Percentiles rank a stretch among this genome's conserved stretches.
phyloP scores from a whole-genome alignment of 2,329 filamentous ascomycete genomes.

The Monilinia fructigena region DNA sequence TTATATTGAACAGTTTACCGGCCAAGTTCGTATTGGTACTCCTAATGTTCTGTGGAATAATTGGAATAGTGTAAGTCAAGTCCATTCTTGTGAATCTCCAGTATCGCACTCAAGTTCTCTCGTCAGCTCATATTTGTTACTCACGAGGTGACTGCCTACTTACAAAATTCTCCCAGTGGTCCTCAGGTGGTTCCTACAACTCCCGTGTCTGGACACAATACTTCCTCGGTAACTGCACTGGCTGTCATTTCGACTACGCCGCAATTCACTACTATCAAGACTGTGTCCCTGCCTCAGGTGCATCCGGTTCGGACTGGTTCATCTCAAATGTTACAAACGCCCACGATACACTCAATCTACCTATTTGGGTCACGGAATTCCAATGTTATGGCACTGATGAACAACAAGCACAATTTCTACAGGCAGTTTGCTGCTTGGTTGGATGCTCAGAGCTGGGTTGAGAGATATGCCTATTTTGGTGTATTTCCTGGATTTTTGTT shows the following conservation, averaged over 20 bases:
- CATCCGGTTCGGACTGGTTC: conserved; percentile 42
- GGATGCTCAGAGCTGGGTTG: conserved; percentile 43
- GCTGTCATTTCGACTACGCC: conserved; percentile 46
- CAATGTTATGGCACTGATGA: conserved; percentile 39
- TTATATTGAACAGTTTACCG: conserved; percentile 46
- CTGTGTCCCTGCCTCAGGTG: conserved; percentile 33
- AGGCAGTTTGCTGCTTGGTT: conserved; percentile 46
- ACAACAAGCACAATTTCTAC: conserved; percentile 42
- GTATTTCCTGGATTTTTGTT: conserved; percentile 39
- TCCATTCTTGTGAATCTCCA: background rate
- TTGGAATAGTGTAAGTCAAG: conserved; percentile 15
- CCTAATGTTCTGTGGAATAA: conserved; percentile 44
- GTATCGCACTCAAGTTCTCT: background rate
- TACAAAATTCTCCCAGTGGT: conserved; percentile 35
- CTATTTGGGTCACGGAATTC: conserved; percentile 48
- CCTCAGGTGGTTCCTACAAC: conserved; percentile 39
- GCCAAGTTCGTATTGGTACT: conserved; percentile 44
- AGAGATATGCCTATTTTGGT: conserved; percentile 43
- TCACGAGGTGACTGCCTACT: background rate
- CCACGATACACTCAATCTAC: conserved; percentile 39
- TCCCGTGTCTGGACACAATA: conserved; percentile 45
- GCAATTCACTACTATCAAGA: conserved; percentile 49
- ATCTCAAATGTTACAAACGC: conserved; percentile 44
- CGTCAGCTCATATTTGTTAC: background rate
- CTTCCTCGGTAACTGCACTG: conserved; percentile 44